These are phyloP conservation scores for Termitomyces sp. DNA, from an alignment of 768 basidiomycete species.

Conservation along the genomic window DNA sequence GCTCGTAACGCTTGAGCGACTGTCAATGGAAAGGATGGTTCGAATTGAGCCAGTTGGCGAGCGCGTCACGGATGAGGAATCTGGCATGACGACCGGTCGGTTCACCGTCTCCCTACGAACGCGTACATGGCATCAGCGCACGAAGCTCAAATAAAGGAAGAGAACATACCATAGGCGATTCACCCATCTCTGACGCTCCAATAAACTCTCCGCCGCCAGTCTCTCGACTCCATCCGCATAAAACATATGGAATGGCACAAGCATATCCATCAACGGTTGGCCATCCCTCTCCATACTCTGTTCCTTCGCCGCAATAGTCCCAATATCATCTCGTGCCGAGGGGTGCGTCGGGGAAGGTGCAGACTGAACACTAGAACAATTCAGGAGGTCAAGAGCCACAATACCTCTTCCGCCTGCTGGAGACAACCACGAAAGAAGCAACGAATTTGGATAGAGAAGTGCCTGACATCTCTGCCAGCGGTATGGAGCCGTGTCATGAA, in stretches of 20 bases:
- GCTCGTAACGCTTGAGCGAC: constrained; percentile 34
- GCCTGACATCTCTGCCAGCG: constrained; percentile 81
- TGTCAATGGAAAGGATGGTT: constrained; percentile 59
- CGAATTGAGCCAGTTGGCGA: constrained; percentile 57
- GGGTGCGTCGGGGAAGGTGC: constrained; percentile 80
- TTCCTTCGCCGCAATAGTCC: constrained; percentile 70
- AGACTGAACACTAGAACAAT: constrained; percentile 81
- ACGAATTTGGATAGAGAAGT: constrained; percentile 74
- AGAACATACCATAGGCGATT: constrained; percentile 77
- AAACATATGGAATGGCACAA: constrained; percentile 88
- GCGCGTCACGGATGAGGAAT: constrained; percentile 41
- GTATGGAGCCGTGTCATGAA: constrained; percentile 76
- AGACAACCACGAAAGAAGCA: constrained; percentile 84
- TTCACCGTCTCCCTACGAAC: constrained; percentile 70
- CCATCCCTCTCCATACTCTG: constrained; percentile 47
- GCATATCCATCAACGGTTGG: constrained; percentile 55
- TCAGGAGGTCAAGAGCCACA: constrained; percentile 80
- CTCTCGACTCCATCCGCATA: constrained; percentile 89
- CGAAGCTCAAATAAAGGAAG: background rate
- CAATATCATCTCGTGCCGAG: constrained; percentile 78
- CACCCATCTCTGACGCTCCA: constrained; percentile 88
- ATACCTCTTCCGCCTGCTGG: constrained; percentile 79
- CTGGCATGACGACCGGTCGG: constrained; percentile 40
- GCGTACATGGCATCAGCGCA: background rate
- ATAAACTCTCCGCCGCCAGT: constrained; percentile 80